Percentiles rank a stretch among this genome's conserved stretches.
These are phyloP conservation scores for Ophiorrhiza pumila DNA, from an alignment of 257 asterid species.

Conservation along the genomic window DNA sequence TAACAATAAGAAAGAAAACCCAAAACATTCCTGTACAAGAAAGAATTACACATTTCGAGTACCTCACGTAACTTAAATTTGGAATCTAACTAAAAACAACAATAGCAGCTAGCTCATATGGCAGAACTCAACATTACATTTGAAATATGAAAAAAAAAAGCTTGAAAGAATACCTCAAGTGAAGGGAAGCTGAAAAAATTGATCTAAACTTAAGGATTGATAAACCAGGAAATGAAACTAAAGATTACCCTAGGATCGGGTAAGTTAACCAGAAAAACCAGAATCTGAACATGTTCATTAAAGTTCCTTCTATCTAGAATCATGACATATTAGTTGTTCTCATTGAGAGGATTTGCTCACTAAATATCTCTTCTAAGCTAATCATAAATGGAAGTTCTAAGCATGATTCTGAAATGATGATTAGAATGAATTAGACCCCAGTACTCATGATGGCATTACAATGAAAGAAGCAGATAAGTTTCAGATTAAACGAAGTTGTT, in stretches of 20 bases:
- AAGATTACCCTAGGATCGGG: not conserved
- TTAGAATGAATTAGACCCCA: not conserved
- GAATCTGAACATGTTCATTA: not conserved
- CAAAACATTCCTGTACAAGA: too few species aligned
- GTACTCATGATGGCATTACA: not conserved
- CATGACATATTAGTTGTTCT: not conserved
- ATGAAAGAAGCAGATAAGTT: not conserved
- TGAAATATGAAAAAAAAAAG: not conserved
- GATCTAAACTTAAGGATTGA: not conserved
- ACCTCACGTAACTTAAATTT: not conserved
- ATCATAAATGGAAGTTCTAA: not conserved
- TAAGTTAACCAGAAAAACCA: not conserved
- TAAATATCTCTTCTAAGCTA: not conserved
- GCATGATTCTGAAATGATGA: not conserved
- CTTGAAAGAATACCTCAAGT: not conserved
- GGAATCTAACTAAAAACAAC: not conserved
- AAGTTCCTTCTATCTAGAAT: not conserved
- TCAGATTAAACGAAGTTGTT: not conserved
- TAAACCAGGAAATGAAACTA: not conserved
- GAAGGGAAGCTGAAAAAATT: not conserved
- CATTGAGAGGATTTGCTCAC: not conserved
- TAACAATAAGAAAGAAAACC: constrained; percentile 21
- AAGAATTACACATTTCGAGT: not conserved
- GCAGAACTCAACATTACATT: not conserved
- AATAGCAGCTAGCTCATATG: not conserved